These are phyloP conservation scores for Lagenidium sp. DNA, from an alignment of 352 stramenopile species.

Conservation along the genomic window DNA sequence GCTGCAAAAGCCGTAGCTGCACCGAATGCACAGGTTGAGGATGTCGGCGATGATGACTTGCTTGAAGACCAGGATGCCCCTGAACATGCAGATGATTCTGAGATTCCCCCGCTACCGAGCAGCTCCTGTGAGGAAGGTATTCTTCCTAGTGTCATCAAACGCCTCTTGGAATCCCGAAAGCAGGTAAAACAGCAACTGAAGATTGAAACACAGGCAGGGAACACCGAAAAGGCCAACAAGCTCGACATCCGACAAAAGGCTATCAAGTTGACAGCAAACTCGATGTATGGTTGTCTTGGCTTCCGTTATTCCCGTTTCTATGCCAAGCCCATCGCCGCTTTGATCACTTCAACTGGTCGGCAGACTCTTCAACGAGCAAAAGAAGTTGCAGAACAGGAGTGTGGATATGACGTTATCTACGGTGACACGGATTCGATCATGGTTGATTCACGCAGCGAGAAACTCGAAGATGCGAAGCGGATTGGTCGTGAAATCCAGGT, in stretches of 20 bases:
- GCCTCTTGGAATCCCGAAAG: constrained; percentile 95
- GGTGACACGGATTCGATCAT: constrained; percentile 99
- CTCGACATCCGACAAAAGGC: constrained; percentile 99
- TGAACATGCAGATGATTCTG: constrained; percentile 65
- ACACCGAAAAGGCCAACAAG: constrained; percentile 76
- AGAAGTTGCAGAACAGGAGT: constrained; percentile 94
- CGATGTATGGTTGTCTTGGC: constrained; percentile 99
- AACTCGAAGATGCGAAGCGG: constrained; percentile 89
- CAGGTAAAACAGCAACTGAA: constrained; percentile 98
- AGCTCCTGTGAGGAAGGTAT: constrained; percentile 83
- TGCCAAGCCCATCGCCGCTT: constrained; percentile 96
- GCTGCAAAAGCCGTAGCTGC: constrained; percentile 31
- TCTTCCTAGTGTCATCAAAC: constrained; percentile 96
- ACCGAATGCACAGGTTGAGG: constrained; percentile 29
- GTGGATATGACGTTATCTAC: constrained; percentile 99
- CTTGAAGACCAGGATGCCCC: constrained; percentile 56
- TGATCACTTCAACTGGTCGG: constrained; percentile 98
- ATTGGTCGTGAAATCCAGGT: constrained; percentile 94
- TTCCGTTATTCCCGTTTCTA: constrained; percentile 99
- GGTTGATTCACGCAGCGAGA: constrained; percentile 93
- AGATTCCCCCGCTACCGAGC: constrained; percentile 78
- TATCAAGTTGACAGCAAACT: constrained; percentile 99
- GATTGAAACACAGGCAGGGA: constrained; percentile 84
- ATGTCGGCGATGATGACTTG: constrained; percentile 75
- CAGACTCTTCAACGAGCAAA: constrained; percentile 98